Evolutionary conservation across 768 basidiomycete species (phyloP).

Genomic region (Lactarius tabidus): DNA sequence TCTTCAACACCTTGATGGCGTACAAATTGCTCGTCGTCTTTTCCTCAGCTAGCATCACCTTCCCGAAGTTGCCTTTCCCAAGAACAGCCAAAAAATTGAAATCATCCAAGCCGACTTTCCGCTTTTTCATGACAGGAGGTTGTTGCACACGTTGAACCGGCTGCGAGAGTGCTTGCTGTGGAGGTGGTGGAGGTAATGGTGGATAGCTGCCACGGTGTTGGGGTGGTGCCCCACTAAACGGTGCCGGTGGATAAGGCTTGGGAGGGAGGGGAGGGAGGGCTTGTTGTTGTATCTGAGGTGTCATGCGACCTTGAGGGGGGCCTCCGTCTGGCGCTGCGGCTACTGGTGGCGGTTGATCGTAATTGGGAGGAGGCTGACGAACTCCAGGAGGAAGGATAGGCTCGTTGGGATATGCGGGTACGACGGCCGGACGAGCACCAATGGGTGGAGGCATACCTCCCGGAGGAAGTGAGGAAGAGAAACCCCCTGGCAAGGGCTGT

Average conservation of each 20-base stretch:
- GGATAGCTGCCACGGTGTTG: conserved; percentile 18
- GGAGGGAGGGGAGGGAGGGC: conserved; percentile 24
- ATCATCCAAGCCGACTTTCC: conserved; percentile 94
- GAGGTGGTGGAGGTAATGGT: conserved; percentile 12
- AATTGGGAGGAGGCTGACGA: conserved; percentile 17
- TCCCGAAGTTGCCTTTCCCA: conserved; percentile 99
- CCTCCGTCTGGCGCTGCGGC: conserved; percentile 10
- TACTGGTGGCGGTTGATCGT: conserved; percentile 19
- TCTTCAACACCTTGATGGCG: conserved; percentile 99
- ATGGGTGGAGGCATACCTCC: conserved; percentile 32
- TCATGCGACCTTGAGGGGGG: conserved; percentile 13
- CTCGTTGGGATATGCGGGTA: conserved; percentile 36
- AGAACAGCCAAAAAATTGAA: conserved; percentile 99
- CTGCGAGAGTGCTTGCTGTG: conserved; percentile 33
- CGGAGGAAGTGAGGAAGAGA: conserved; percentile 27
- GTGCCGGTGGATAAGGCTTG: conserved; percentile 10
- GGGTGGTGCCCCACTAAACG: background rate
- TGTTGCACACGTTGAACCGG: conserved; percentile 37
- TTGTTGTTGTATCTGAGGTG: conserved; percentile 21
- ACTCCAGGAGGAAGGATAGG: conserved; percentile 32
- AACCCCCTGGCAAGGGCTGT: conserved; percentile 26
- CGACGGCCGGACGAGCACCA: conserved; percentile 38
- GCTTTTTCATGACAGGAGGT: conserved; percentile 44
- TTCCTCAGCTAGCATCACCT: conserved; percentile 99
- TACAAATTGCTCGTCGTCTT: conserved; percentile 85